Conservation (phyloP, 192 early-diverging fungal genomes). For the Podila verticillata region DNA sequence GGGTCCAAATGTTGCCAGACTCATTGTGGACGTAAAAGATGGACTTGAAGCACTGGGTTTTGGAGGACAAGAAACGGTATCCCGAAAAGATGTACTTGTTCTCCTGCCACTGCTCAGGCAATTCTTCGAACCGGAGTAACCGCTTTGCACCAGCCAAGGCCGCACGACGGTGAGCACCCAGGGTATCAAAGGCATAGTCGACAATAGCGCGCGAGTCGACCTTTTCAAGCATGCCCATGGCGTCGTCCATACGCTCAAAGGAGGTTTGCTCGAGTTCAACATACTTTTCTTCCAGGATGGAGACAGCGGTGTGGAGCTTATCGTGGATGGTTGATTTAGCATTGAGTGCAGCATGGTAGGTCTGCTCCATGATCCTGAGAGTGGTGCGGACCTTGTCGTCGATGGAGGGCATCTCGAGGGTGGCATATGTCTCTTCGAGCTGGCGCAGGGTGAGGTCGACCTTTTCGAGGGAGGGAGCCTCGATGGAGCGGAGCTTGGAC, state of each 20-base stretch:
- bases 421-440: constrained; percentile 58
- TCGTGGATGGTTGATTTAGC: constrained; percentile 36
- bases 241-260: constrained; percentile 61
- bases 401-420: constrained; percentile 46
- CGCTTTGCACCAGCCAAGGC: constrained; percentile 64
- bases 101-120: constrained; percentile 72
- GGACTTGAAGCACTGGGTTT: constrained; percentile 61
- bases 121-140: constrained; percentile 64
- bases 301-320: constrained; percentile 36
- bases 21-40: constrained; percentile 77
- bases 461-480: constrained; percentile 47
- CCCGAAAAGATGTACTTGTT: constrained; percentile 63
- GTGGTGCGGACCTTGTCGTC: constrained; percentile 40
- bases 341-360: constrained; percentile 44
- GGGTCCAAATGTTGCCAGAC: constrained; percentile 75
- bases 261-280: constrained; percentile 50
- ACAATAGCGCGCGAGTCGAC: constrained; percentile 55
- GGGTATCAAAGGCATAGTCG: constrained; percentile 60
- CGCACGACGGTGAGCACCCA: constrained; percentile 58
- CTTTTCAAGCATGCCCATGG: constrained; percentile 61
- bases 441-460: constrained; percentile 52
- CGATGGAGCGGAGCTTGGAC: constrained; percentile 39
- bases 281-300: constrained; percentile 50
- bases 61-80: constrained; percentile 64
- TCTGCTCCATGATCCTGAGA: constrained; percentile 33